phyloP scores from a whole-genome alignment of 345 rosid species.

The Eucalyptus marginata region DNA sequence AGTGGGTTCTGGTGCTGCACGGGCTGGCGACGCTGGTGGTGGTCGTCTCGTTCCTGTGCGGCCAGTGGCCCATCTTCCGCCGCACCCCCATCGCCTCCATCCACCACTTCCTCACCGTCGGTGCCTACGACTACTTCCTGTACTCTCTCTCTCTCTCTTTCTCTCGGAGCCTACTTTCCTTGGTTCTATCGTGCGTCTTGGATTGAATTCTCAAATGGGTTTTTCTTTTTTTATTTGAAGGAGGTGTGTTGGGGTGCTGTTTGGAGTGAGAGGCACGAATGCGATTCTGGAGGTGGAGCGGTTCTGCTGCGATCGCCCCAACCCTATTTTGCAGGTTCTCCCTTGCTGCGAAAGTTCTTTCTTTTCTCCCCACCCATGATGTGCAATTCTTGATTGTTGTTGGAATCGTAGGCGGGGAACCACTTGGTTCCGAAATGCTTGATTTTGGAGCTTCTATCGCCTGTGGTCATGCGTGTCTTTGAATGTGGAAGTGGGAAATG shows the following conservation, averaged over 20 bases:
- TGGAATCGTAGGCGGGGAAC: not conserved
- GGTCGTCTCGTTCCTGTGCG: slow-evolving; percentile 76
- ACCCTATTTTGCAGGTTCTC: slow-evolving; percentile 60
- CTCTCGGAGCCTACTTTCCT: not conserved
- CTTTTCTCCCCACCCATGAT: not conserved
- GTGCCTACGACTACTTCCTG: slow-evolving; percentile 80
- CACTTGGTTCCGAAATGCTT: not conserved
- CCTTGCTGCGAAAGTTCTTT: not conserved
- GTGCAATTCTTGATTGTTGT: not conserved
- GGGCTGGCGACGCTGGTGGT: slow-evolving; percentile 52
- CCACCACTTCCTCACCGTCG: slow-evolving; percentile 75
- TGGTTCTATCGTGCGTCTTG: not conserved
- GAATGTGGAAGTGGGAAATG: not conserved
- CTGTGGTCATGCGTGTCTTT: not conserved
- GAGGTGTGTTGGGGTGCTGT: slow-evolving; percentile 41
- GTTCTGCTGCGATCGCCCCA: slow-evolving; percentile 81
- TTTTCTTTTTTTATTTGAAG: slow-evolving; percentile 13
- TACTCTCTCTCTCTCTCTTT: slow-evolving; percentile 3
- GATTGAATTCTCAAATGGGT: not conserved
- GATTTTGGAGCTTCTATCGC: not conserved
- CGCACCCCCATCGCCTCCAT: slow-evolving; percentile 67
- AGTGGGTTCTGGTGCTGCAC: slow-evolving; percentile 67
- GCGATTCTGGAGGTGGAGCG: slow-evolving; percentile 42
- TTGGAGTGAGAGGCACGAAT: slow-evolving; percentile 51
- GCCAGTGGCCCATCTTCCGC: slow-evolving; percentile 93